Conservation (phyloP, 495 filamentous ascomycete genomes). For the Aspergillus bridgeri region DNA sequence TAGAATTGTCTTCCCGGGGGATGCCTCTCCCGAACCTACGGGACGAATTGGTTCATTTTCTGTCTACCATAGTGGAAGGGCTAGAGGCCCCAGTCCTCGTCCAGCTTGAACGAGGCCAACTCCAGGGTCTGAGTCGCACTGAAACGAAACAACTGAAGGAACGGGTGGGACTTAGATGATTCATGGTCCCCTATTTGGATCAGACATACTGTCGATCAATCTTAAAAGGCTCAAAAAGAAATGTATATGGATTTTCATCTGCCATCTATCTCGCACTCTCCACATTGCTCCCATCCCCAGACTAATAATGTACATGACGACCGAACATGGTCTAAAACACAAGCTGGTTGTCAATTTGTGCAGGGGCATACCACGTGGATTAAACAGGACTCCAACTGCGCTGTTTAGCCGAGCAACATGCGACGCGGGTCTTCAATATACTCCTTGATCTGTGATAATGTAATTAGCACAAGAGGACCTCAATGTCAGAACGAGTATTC, state of each 20-base stretch:
- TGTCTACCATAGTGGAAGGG: constrained; percentile 33
- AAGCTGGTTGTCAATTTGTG: neutral
- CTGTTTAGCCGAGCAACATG: constrained; percentile 75
- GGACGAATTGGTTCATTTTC: constrained; percentile 22
- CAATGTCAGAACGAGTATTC: neutral
- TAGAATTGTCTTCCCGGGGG: constrained; percentile 4
- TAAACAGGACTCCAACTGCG: neutral
- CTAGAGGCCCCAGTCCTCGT: constrained; percentile 40
- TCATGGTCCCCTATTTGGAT: neutral
- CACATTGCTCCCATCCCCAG: neutral
- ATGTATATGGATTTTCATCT: neutral
- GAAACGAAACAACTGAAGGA: constrained; percentile 34
- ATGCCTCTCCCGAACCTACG: constrained; percentile 23
- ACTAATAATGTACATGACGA: neutral
- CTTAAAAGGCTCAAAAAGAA: neutral
- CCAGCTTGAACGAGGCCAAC: constrained; percentile 43
- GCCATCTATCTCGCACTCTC: neutral
- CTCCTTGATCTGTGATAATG: constrained; percentile 65
- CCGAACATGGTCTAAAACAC: neutral
- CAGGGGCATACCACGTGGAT: neutral
- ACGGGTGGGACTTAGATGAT: constrained; percentile 22
- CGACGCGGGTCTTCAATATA: constrained; percentile 95
- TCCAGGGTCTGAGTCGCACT: constrained; percentile 31
- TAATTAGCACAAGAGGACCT: neutral
- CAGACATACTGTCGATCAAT: neutral